Conservation (phyloP, 2,329 filamentous ascomycete genomes). For the Ascochyta rabiei region DNA sequence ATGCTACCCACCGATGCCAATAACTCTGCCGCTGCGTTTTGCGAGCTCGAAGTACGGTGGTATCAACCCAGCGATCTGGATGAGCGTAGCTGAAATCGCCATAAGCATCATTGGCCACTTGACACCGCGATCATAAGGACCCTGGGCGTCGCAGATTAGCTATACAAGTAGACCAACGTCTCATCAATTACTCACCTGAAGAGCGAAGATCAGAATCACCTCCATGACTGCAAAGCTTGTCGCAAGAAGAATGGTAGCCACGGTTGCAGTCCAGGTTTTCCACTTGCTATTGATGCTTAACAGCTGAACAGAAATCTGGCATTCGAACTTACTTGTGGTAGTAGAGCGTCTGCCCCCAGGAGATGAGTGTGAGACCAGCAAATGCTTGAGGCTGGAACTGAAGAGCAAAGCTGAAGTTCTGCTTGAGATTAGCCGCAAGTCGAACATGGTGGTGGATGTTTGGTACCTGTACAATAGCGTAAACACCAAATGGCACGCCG, state of each 20-base stretch:
- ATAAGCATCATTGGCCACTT: slow-evolving; percentile 62
- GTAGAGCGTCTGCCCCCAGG: slow-evolving; percentile 60
- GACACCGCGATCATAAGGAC: slow-evolving; percentile 61
- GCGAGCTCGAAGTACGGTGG: slow-evolving; percentile 67
- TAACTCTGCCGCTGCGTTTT: slow-evolving; percentile 65
- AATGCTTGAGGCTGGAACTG: slow-evolving; percentile 63
- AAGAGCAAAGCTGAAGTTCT: slow-evolving; percentile 62
- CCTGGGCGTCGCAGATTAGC: slow-evolving; percentile 42
- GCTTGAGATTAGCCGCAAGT: slow-evolving; percentile 2
- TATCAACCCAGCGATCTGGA: slow-evolving; percentile 63
- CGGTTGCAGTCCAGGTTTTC: slow-evolving; percentile 54
- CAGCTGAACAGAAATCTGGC: neutral
- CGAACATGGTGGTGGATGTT: neutral
- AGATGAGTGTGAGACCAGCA: slow-evolving; percentile 55
- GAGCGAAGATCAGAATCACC: slow-evolving; percentile 61
- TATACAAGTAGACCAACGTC: neutral
- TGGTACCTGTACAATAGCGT: slow-evolving; percentile 57
- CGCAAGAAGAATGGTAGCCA: slow-evolving; percentile 50
- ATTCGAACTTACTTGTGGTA: slow-evolving; percentile 53
- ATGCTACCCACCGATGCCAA: slow-evolving; percentile 62
- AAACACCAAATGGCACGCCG: slow-evolving; percentile 58
- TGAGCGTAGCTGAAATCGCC: slow-evolving; percentile 63
- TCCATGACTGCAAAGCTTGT: slow-evolving; percentile 60
- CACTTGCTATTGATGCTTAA: slow-evolving; percentile 49
- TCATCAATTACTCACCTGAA: slow-evolving; percentile 53